A percentile compares a stretch with the other conserved stretches of the same genome.
Evolutionary conservation across 2,329 filamentous ascomycete genomes (phyloP).

Genomic region (Fusarium mundagurra): DNA sequence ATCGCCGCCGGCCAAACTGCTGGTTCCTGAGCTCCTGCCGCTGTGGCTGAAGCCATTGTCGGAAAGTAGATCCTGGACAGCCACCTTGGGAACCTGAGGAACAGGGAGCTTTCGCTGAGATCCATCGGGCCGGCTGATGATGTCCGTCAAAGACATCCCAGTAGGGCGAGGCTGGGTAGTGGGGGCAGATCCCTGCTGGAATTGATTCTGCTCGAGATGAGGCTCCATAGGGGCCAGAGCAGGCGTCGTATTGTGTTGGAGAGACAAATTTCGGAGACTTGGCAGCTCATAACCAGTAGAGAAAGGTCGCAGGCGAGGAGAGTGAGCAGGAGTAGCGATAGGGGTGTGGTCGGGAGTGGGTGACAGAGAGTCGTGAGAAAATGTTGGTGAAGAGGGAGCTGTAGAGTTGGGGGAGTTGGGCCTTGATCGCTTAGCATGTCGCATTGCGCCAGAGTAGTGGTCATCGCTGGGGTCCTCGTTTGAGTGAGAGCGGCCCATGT

Average conservation of each 20-base stretch:
- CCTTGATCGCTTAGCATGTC: constrained; percentile 85
- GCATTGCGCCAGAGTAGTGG: constrained; percentile 74
- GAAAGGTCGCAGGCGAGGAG: constrained; percentile 86
- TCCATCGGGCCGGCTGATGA: constrained; percentile 88
- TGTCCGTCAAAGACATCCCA: constrained; percentile 88
- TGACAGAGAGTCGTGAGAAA: constrained; percentile 94
- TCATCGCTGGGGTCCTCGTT: constrained; percentile 82
- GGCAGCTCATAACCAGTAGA: constrained; percentile 82
- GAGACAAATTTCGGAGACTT: constrained; percentile 75
- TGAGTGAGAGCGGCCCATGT: constrained; percentile 91
- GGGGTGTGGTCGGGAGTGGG: constrained; percentile 98
- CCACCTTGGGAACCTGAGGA: constrained; percentile 89
- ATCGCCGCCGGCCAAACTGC: constrained; percentile 79
- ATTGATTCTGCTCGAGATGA: constrained; percentile 57
- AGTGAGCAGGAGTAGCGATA: constrained; percentile 95
- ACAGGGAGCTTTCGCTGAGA: constrained; percentile 91
- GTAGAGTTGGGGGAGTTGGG: constrained; percentile 96
- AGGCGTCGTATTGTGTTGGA: constrained; percentile 63
- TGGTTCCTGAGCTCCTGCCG: constrained; percentile 79
- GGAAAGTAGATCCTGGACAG: constrained; percentile 84
- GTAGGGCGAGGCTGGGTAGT: constrained; percentile 62
- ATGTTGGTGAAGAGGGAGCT: constrained; percentile 93
- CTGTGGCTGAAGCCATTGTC: constrained; percentile 74
- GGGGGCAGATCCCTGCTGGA: constrained; percentile 59
- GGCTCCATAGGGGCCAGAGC: constrained; percentile 69